These are phyloP conservation scores for Dianthus caryophyllus DNA, from an alignment of 148 eudicot species.

Conservation along the genomic window DNA sequence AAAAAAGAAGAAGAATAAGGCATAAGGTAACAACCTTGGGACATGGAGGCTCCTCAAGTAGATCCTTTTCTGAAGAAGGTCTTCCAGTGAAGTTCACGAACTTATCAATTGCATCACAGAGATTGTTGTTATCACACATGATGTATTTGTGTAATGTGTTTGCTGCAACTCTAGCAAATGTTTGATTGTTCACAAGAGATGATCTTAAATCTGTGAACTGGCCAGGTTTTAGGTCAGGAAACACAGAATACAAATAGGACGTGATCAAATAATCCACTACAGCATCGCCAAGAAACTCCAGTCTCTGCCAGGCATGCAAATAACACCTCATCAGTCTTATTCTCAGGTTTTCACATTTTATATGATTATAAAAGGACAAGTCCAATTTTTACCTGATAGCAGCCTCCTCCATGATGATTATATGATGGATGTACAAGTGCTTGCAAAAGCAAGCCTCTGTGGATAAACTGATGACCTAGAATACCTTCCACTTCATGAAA, in stretches of 20 bases:
- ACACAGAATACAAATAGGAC: conserved; percentile 72
- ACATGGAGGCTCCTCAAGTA: conserved; percentile 57
- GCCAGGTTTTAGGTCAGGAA: conserved; percentile 84
- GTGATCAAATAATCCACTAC: conserved; percentile 90
- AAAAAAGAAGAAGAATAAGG: too few species aligned
- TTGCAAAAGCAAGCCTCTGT: conserved; percentile 80
- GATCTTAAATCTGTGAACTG: conserved; percentile 95
- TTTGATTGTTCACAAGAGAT: conserved; percentile 55
- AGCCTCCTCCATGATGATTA: conserved; percentile 69
- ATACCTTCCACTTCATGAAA: conserved; percentile 48
- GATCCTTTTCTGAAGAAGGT: conserved; percentile 28
- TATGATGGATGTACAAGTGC: conserved; percentile 93
- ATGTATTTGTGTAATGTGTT: conserved; percentile 52
- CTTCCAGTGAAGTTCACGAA: conserved; percentile 40
- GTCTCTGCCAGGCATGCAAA: conserved; percentile 50
- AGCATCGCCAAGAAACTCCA: conserved; percentile 98
- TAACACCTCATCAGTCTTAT: conserved; percentile 10
- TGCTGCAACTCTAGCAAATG: conserved; percentile 73
- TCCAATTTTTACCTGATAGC: conserved; percentile 71
- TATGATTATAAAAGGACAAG: not conserved
- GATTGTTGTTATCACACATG: conserved; percentile 45
- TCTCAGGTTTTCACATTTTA: not conserved
- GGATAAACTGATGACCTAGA: conserved; percentile 52
- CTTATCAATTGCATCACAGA: conserved; percentile 44
- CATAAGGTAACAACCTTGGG: conserved; percentile 59